Conservation (phyloP, 208 protist genomes). For the Trypanosoma cruzi region DNA sequence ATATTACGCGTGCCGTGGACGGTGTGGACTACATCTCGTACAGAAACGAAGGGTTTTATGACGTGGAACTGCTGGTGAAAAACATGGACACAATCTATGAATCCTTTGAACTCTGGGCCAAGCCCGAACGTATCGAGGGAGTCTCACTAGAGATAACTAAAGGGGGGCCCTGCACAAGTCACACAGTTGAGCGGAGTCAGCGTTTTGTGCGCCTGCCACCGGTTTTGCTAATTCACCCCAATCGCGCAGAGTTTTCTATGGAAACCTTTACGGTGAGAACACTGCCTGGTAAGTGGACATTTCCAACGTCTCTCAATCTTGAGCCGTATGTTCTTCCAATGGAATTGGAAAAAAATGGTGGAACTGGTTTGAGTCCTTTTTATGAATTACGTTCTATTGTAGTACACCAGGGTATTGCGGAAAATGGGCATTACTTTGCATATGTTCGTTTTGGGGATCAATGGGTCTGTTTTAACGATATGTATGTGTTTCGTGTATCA, state of each 20-base stretch:
- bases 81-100: slow-evolving; percentile 70
- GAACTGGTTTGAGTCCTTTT: slow-evolving; percentile 21
- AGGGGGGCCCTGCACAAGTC: slow-evolving; percentile 39
- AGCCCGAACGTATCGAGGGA: slow-evolving; percentile 85
- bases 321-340: slow-evolving; percentile 48
- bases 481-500: slow-evolving; percentile 50
- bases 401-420: slow-evolving; percentile 78
- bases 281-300: slow-evolving; percentile 84
- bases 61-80: slow-evolving; percentile 90
- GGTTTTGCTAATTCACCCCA: slow-evolving; percentile 91
- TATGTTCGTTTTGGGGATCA: slow-evolving; percentile 64
- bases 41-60: slow-evolving; percentile 84
- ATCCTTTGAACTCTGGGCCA: slow-evolving; percentile 66
- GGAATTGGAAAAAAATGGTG: slow-evolving; percentile 37
- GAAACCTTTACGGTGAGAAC: slow-evolving; percentile 74
- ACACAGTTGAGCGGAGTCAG: slow-evolving; percentile 78
- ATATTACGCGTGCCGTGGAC: slow-evolving; percentile 74
- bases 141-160: slow-evolving; percentile 69
- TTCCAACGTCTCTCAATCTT: slow-evolving; percentile 63
- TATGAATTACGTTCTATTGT: slow-evolving; percentile 88
- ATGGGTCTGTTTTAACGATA: slow-evolving; percentile 86
- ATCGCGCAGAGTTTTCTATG: slow-evolving; percentile 87
- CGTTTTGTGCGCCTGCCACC: slow-evolving; percentile 77
- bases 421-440: slow-evolving; percentile 90
- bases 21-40: slow-evolving; percentile 64